Evolutionary conservation across 2,329 filamentous ascomycete species (phyloP), one percentile per base, ranked within the genome.

Genomic region (Beauveria asiatica): DNA sequence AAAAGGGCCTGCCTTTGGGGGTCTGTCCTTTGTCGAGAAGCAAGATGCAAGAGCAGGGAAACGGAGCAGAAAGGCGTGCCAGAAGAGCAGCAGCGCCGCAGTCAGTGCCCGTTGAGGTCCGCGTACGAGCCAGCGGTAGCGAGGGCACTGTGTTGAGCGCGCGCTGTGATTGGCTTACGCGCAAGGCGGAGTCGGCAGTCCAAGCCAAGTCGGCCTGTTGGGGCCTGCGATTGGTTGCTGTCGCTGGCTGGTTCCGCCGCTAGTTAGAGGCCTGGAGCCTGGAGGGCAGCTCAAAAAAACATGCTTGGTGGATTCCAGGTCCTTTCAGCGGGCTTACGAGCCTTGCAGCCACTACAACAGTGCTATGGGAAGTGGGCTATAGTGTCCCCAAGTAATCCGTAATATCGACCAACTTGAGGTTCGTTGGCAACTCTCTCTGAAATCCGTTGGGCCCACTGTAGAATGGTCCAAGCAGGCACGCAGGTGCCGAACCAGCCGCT

Each of bases 181-280:
- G 45, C 51, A 30, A 49, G 59, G 52, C 59, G 59, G 59, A 60
- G 50, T 49, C n/a, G 30, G 33, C 44, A 37, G 50, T n/a, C 56
- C 59, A 52, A 60, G 51, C 58, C 59, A 56, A 8, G 45, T 21
- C 51, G 51, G 44, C 42, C 50, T 30, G 51, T 10, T 3, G 5
- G 11, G 30, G 27, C 51, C 19, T 39, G 11, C 45, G 51, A 55
- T 54, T 55, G 52, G 51, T 27, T 39, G 30, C 33, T n/a, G 37
- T 13, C 17, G 19, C 17, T 44, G 56, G 3, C 37, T 58, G 46
- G 56, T 51, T 56, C 58, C 51, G 45, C 58, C 51, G 51, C 45
- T 55, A 42, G 25, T n/a, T n/a, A 46, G 23, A n/a, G n/a, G n/a
- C n/a, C n/a, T n/a, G n/a, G n/a, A n/a, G 51, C 58, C 44, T 30